phyloP scores from a whole-genome alignment of 495 filamentous ascomycete genomes.

The Penicillium goetzii region DNA sequence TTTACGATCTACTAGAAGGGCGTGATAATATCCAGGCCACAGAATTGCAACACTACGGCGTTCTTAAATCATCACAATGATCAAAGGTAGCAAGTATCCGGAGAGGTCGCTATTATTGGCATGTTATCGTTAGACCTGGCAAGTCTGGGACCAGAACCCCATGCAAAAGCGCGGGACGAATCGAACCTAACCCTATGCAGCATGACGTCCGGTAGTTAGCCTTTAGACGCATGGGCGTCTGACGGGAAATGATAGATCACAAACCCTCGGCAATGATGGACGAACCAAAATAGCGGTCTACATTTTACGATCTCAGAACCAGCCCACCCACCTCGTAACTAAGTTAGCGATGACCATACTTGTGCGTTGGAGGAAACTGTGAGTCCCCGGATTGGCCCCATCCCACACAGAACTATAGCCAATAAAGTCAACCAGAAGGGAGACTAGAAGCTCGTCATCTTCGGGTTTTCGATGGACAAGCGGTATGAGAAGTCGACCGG shows the following conservation, averaged over 20 bases:
- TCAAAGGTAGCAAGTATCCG: neutral
- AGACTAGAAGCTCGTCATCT: constrained; percentile 2
- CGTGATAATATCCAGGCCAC: neutral
- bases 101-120: neutral
- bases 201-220: constrained; percentile 15
- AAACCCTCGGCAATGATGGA: neutral
- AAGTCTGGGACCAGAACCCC: no score
- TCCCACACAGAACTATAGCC: neutral
- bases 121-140: neutral
- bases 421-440: neutral
- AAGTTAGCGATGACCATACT: neutral
- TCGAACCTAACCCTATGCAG: constrained; percentile 13
- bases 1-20: neutral
- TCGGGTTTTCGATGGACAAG: constrained; percentile 11
- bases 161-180: neutral
- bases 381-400: neutral
- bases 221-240: neutral
- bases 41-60: neutral
- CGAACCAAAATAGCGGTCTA: constrained; percentile 26
- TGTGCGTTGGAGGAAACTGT: neutral
- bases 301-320: constrained; percentile 9
- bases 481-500: constrained; percentile 13
- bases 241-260: constrained; percentile 13
- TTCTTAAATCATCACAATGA: neutral
- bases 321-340: no score